Evolutionary conservation across 2,329 filamentous ascomycete species (phyloP), one percentile per base, ranked within the genome.

Genomic region (Cordyceps cicadae): DNA sequence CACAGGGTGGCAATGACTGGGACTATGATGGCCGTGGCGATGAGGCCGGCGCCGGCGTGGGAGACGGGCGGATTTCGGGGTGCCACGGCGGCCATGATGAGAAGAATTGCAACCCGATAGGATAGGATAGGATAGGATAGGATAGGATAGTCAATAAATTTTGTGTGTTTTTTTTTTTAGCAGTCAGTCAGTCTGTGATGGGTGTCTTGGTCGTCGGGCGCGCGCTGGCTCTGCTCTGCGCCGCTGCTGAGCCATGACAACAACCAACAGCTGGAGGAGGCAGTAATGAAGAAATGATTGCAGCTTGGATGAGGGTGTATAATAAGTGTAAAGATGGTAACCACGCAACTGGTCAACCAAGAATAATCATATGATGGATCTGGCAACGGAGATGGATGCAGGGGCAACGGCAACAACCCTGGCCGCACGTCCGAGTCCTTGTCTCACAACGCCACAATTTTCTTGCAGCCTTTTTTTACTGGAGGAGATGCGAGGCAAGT

Each of bases 1-100:
- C 64, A 65, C 6, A 52, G 21, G 4, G 64, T 63, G 11, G 62
- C 63, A 21, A 65, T 3, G 11, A 64, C 43, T 11, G 63, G 62
- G 62, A 65, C 54, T n/a, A 65, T 19, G 3, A 65, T 46, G 19
- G 57, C 52, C 32, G 62, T 52, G 19, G 60, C 60, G 15, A 65
- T 39, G 26, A 65, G 29, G n/a, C 51, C 62, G 3, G 60, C 52
- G 26, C 64, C 64, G 11, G 43, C 21, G 24, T 50, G 29, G 24
- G 54, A 57, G 37, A 64, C 54, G 12, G 63, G 63, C 19, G 64
- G 64, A 37, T 54, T 29, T 15, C 41, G 45, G 45, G 43, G 39
- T 29, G 57, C 52, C 2, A 26, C 14, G 37, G 46, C n/a, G 9
- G 32, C 59, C 59, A 61, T 56, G 24, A 24, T 24, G 24, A 24